These are phyloP conservation scores for Paraphaeosphaeria minitans DNA, from an alignment of 2,329 filamentous ascomycete species.

Conservation along the genomic window DNA sequence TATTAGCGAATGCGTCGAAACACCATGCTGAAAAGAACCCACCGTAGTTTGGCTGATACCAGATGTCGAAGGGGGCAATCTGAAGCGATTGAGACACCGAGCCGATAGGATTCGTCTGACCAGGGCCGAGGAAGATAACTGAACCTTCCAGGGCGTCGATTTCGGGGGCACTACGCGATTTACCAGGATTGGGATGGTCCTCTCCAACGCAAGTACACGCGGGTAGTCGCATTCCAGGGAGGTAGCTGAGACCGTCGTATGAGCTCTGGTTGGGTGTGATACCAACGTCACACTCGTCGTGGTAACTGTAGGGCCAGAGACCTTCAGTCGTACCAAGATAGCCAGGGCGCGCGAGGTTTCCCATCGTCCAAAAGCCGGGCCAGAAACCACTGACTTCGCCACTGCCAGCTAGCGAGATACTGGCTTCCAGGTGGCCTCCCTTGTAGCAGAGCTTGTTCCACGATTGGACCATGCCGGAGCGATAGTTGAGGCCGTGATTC, in stretches of 20 bases:
- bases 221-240: conserved; percentile 73
- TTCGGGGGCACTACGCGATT: conserved; percentile 70
- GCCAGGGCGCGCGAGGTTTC: conserved; percentile 71
- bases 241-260: conserved; percentile 66
- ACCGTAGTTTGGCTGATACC: conserved; percentile 66
- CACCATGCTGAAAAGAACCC: conserved; percentile 13
- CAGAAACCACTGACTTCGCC: conserved; percentile 73
- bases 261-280: conserved; percentile 75
- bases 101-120: conserved; percentile 60
- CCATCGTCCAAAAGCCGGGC: conserved; percentile 79
- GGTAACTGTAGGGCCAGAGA: conserved; percentile 76
- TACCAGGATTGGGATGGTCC: conserved; percentile 70
- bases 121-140: conserved; percentile 57
- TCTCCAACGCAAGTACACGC: conserved; percentile 68
- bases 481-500: conserved; percentile 69
- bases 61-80: conserved; percentile 71
- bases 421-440: conserved; percentile 71
- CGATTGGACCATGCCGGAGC: conserved; percentile 75
- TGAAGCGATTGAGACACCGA: conserved; percentile 70
- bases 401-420: conserved; percentile 69
- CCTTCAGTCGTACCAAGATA: conserved; percentile 73
- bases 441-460: conserved; percentile 79
- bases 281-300: conserved; percentile 69
- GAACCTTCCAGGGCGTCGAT: conserved; percentile 76
- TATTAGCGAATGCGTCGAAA: conserved; percentile 17